Percentiles rank a stretch among this genome's conserved stretches.
These are phyloP conservation scores for Trichoderma atrobrunneum DNA, from an alignment of 2,329 filamentous ascomycete species.

Conservation along the genomic window DNA sequence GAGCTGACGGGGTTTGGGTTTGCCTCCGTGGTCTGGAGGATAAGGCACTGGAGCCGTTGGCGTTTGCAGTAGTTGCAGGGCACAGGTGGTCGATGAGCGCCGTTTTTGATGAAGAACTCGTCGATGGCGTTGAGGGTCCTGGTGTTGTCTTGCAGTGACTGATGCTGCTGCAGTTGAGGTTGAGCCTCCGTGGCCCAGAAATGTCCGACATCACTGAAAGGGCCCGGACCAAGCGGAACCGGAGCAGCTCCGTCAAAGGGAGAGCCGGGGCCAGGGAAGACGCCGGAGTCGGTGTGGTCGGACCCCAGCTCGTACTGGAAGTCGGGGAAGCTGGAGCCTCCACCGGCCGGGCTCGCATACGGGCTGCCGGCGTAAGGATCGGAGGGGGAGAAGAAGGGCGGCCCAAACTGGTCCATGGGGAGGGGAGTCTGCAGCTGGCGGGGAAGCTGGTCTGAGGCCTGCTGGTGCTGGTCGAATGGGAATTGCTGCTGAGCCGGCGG, in stretches of 20 bases:
- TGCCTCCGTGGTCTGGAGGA: conserved; percentile 44
- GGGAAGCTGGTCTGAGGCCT: neutral
- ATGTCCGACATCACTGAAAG: neutral
- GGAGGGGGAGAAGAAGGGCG: conserved; percentile 5
- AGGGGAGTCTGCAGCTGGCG: conserved; percentile 2
- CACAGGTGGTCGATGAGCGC: conserved; percentile 40
- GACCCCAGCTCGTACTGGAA: conserved; percentile 6
- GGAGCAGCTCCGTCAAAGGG: conserved; percentile 7
- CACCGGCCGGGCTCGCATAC: conserved; percentile 1
- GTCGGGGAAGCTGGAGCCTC: conserved; percentile 7
- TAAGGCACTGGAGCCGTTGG: conserved; percentile 46
- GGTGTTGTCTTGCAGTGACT: neutral
- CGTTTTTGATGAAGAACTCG: conserved; percentile 40
- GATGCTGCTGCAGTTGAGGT: neutral
- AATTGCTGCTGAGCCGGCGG: neutral
- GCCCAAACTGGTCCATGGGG: conserved; percentile 3
- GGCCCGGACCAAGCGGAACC: neutral
- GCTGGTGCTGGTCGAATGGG: neutral
- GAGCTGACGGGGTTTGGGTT: conserved; percentile 49
- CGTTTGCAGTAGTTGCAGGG: conserved; percentile 46
- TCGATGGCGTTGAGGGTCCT: conserved; percentile 27
- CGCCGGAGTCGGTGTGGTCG: neutral
- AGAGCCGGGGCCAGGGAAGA: conserved; percentile 4
- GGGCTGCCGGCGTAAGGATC: neutral
- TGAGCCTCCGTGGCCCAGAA: neutral